Base-by-base conservation (phyloP, 768 basidiomycete genomes). In the Scleroderma bovista region DNA sequence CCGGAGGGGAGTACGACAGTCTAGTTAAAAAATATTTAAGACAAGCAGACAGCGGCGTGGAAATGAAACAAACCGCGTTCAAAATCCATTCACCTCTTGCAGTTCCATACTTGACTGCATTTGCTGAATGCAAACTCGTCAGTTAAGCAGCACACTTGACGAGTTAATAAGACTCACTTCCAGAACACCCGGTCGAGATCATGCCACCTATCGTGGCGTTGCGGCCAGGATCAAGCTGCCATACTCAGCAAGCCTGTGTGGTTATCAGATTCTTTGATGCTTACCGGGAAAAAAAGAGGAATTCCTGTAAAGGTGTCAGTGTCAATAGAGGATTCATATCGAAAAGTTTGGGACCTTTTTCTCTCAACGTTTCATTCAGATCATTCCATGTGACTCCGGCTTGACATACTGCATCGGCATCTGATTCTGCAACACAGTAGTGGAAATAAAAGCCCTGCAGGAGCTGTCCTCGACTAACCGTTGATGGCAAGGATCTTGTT, bases 41-140 rank as follows among this genome's bases (percentile, higher is more conserved):
- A 24, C 16, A 42, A 26, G 24, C 41, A 29, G 10, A 40, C 48
- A 43, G 12, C n/a, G n/a, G n/a, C n/a, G n/a, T n/a, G n/a, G n/a
- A n/a, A n/a, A n/a, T n/a, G n/a, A n/a, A 5, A 71, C 80, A 55
- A 50, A 83, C 86, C 39, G 83, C 68, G 57, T 86, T 88, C 45
- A 89, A 69, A 60, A 88, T 86, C 87, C 88, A 89, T 68, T 92
- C 88, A 0, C 76, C 83, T 61, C 82, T 84, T 3, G 88, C 88
- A 19, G 88, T 90, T 39, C 88, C 89, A 66, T 89, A 92, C 52
- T 84, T 72, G 11, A 86, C 85, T 22, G 84, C 83, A 59, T 86
- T 86, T 20, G 84, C 83, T 85, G 36, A 20, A 51, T 24, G 17
- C 37, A 23, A 26, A n/a, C n/a, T n/a, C n/a, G 54, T 23, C 39